Evolutionary conservation across 176 grass and related monocot genomes (phyloP).

Genomic region (Hsuehochloa calcarea): DNA sequence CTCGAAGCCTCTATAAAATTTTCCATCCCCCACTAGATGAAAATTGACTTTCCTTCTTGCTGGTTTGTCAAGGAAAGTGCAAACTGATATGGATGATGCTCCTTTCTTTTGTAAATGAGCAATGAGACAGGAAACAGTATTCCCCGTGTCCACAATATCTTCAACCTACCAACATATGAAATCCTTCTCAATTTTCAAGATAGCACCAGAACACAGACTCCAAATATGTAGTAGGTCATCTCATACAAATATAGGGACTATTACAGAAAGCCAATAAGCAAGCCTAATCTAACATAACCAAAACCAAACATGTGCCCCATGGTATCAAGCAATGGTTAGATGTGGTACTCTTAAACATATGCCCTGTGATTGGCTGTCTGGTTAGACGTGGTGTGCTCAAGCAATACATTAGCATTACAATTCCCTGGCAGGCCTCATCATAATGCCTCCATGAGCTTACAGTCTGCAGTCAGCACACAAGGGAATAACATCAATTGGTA

Average conservation of each 20-base stretch:
- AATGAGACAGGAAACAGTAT: conserved; percentile 74
- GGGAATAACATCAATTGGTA: not conserved
- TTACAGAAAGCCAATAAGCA: not conserved
- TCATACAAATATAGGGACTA: not conserved
- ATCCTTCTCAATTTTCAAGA: conserved; percentile 6
- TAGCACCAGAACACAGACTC: not conserved
- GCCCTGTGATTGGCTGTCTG: not conserved
- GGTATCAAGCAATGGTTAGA: not conserved
- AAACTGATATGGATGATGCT: conserved; percentile 73
- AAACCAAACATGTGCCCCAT: not conserved
- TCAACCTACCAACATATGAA: conserved; percentile 57
- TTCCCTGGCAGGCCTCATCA: not conserved
- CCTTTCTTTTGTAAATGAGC: conserved; percentile 80
- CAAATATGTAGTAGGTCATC: not conserved
- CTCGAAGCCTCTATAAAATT: conserved; percentile 92
- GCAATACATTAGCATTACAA: not conserved
- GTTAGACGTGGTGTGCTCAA: not conserved
- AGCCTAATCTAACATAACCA: not conserved
- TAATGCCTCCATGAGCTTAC: not conserved
- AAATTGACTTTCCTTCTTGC: conserved; percentile 68
- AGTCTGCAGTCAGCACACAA: not conserved
- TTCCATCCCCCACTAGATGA: conserved; percentile 70
- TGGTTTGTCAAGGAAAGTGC: conserved; percentile 89
- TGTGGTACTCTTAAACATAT: not conserved
- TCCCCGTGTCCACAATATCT: conserved; percentile 95